phyloP scores from a whole-genome alignment of 1,284 basidiomycete genomes.

The Cryptococcus sp. region DNA sequence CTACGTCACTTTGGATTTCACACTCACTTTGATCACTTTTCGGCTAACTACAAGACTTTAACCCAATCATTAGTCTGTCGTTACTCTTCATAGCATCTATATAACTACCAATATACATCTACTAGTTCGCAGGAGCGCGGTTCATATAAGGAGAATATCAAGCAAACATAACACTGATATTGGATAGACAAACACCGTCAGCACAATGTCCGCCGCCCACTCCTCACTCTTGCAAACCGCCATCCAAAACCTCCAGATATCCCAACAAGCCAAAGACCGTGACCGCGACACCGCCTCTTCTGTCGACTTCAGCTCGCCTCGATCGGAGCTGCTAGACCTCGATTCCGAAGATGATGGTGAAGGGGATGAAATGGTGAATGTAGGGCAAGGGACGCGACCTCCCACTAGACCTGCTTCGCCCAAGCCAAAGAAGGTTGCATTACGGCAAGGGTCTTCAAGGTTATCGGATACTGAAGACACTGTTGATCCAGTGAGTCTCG shows the following conservation, averaged over 20 bases:
- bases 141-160: no score
- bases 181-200: no score
- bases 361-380: conserved; percentile 48
- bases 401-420: conserved; percentile 34
- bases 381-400: conserved; percentile 43
- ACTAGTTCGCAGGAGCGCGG: no score
- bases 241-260: conserved; percentile 45
- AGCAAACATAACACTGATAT: no score
- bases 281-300: conserved; percentile 18
- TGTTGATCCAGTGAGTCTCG: neutral
- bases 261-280: conserved; percentile 35
- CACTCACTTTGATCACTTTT: no score
- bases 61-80: no score
- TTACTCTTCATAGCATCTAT: no score
- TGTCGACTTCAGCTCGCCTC: conserved; percentile 10
- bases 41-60: no score
- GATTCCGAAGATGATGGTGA: conserved; percentile 32
- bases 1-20: no score
- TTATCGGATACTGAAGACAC: neutral
- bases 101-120: no score
- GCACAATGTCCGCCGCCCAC: conserved; percentile 28
- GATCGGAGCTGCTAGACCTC: neutral
- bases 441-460: neutral
- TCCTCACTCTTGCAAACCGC: conserved; percentile 47
- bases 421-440: conserved; percentile 39